Base-by-base conservation (phyloP, 768 basidiomycete genomes). In the Galerina sulciceps region DNA sequence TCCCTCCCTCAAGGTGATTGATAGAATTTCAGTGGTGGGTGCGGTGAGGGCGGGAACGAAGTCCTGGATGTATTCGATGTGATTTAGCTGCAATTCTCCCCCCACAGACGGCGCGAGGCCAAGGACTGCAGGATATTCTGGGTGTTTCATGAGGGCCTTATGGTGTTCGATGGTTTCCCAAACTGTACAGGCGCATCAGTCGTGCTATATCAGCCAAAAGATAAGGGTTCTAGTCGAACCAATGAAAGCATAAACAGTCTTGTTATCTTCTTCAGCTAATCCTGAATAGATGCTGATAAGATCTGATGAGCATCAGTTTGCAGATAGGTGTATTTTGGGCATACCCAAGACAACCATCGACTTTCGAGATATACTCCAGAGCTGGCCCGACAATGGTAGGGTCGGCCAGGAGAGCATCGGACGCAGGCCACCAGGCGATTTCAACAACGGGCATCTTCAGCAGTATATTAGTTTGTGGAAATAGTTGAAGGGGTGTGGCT, bases 141-240 rank as follows among this genome's bases (percentile, higher is more conserved):
- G 63, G 35, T 45, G 38, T 0, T 60, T 49, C 37, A 55, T 64
- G 22, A 66, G 40, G 6, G 60, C 52, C 58, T 59, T 45, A 45
- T 66, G 61, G 51, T 63, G 62, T 22, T 61, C 65, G 9, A 53
- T 40, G 3, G 58, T 63, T 22, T 69, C 67, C 67, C 67, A 69
- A 14, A 60, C 67, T 67, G 31, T 31, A 9, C 31, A 48, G 18
- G 44, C 8, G 10, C 18, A 40, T 22, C 31, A 11, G 11, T 40
- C 5, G 23, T 8, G 44, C 3, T 31, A 23, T 15, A 31, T 9
- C 14, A 31, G 10, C 37, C 13, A 15, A 23, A 23, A 18, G 8
- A 50, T 23, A 18, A 22, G 18, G 26, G 13, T 37, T 6, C 35
- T 17, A 4, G 5, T 13, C 57, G 48, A 45, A 64, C 65, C 53